Conservation (phyloP, 495 filamentous ascomycete species). For the Pyrenula massariospora region DNA sequence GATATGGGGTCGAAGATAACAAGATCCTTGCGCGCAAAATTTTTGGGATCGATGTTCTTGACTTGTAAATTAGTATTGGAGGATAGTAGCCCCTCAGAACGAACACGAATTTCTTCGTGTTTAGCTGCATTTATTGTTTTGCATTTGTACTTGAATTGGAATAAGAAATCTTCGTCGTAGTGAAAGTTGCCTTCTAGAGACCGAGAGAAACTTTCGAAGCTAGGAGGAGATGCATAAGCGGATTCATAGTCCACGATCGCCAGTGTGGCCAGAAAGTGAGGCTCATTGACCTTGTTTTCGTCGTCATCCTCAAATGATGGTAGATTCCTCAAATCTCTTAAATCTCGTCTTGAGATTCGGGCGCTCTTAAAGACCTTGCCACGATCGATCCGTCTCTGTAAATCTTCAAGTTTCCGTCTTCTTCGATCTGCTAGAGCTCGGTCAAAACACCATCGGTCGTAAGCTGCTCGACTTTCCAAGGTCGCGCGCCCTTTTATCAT, state of each 20-base stretch:
- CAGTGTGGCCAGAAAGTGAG: neutral
- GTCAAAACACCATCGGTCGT: neutral
- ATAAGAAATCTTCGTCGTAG: neutral
- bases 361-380: neutral
- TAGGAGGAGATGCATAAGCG: neutral
- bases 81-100: neutral
- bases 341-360: neutral
- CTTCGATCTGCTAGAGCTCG: neutral
- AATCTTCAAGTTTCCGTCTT: neutral
- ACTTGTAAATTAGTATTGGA: neutral
- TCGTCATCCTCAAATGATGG: neutral
- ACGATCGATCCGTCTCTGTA: neutral
- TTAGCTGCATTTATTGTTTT: neutral
- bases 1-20: too few species aligned
- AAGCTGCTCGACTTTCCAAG: neutral
- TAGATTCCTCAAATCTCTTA: neutral
- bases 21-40: neutral
- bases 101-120: neutral
- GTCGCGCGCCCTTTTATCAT: neutral
- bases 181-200: neutral
- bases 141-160: neutral
- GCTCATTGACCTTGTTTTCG: neutral
- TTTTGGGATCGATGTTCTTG: neutral
- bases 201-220: neutral
- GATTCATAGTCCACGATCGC: neutral